A percentile compares a stretch with the other conserved stretches of the same genome.
phyloP scores from a whole-genome alignment of 805 yeast species.

The Schwanniomyces polymorphus region DNA sequence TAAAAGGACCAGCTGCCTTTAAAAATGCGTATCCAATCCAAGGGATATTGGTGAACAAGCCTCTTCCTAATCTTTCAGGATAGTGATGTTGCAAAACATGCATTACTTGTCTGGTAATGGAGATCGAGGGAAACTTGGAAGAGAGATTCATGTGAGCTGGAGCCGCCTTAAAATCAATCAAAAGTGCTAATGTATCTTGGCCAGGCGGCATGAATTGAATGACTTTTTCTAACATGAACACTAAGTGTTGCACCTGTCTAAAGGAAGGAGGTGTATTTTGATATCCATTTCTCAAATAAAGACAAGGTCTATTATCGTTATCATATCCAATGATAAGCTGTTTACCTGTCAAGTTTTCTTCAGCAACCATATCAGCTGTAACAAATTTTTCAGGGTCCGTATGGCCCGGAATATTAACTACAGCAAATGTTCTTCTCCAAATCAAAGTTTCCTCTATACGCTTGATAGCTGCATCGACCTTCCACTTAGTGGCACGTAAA shows the following conservation, averaged over 20 bases:
- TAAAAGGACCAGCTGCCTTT: constrained; percentile 56
- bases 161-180: constrained; percentile 55
- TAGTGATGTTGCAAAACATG: constrained; percentile 57
- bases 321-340: constrained; percentile 56
- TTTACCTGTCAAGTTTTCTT: constrained; percentile 55
- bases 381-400: constrained; percentile 28
- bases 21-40: constrained; percentile 58
- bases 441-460: constrained; percentile 47
- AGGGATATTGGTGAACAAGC: constrained; percentile 55
- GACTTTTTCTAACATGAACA: constrained; percentile 56
- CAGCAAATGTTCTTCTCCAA: constrained; percentile 59
- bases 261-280: constrained; percentile 54
- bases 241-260: constrained; percentile 56
- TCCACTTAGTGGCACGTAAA: constrained; percentile 54
- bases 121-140: constrained; percentile 48
- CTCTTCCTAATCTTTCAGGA: constrained; percentile 58
- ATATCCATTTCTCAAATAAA: constrained; percentile 52
- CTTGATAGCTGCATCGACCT: constrained; percentile 41
- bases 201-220: constrained; percentile 58
- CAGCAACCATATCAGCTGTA: constrained; percentile 42
- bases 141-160: constrained; percentile 36
- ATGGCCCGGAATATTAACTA: constrained; percentile 27
- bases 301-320: constrained; percentile 51
- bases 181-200: constrained; percentile 53
- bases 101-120: constrained; percentile 49